Evolutionary conservation across 345 rosid species (phyloP), one percentile per base, ranked within the genome.

Genomic region (Murraya koenigii): DNA sequence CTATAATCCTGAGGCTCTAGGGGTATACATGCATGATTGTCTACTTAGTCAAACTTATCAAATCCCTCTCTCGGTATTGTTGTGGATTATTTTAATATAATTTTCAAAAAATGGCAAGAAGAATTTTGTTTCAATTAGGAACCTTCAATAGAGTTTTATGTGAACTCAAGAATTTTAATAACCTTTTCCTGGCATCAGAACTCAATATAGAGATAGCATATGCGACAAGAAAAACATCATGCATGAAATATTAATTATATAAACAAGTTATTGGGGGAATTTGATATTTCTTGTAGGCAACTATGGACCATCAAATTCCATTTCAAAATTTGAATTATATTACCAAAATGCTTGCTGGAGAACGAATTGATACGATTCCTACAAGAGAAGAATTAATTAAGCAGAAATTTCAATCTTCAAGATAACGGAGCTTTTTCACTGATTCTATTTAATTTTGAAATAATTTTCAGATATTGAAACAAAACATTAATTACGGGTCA

Each of bases 251-350:
- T 61, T 60, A 19, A 60, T 61, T 60, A 19, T 58, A 26, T 19
- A 17, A 66, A 9, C 55, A 23, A 63, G 19, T 11, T 41, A 54
- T 7, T 15, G 23, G 28, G 41, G 58, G 67, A 61, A 74, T 74
- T 60, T 41, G 49, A 41, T 10, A 11, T 44, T 19, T 39, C 44
- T 5, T n/a, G 6, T 33, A 22, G 23, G 9, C 20, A 70, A 28
- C 8, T 72, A 41, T 74, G 77, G 77, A 74, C 66, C 66, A 74
- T 41, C 17, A 26, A 74, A 74, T 60, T 74, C 62, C 68, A 74
- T 7, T 61, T 44, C 11, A n/a, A 74, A 74, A 2, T 60, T 54
- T 32, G 52, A 32, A 32, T 71, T 52, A 20, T 2, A 41, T 19
- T 17, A n/a, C 52, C 15, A 36, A 36, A 66, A 9, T 14, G 39